Base-by-base conservation (phyloP, 1,284 basidiomycete genomes). In the Ceratobasidium theobromae region DNA sequence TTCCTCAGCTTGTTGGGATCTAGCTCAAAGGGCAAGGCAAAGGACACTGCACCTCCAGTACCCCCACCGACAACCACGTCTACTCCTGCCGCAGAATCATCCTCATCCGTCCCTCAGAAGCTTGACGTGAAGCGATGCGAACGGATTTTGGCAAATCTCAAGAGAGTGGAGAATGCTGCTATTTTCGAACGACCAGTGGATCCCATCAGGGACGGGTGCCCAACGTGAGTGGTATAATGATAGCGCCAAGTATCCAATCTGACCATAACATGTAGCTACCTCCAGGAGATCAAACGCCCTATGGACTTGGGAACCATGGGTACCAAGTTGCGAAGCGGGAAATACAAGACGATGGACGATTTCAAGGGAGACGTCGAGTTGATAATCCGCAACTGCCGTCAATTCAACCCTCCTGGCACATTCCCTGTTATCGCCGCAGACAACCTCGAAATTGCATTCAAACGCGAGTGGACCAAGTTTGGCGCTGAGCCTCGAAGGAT, bases 251-350 rank as follows among this genome's bases (percentile, higher is more conserved):
- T 38, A 27, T 23, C 4, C 21, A 1, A n/a, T 70, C 30, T 57
- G 12, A 48, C 66, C 65, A 57, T 23, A 69, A 52, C 41, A 33
- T 70, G 27, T 71, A 95, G 93, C 16, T 99, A 99, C 75, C 86
- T 91, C 67, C 86, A 97, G 9, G 97, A 98, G 78, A 98, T 99
- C 74, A 80, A 85, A 70, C 78, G 89, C 69, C 97, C 97, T 4
- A 99, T 98, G 94, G 95, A 99, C 77, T 87, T 98, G 65, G 86
- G 86, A 9, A 97, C 95, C 9, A 92, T 98, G 74, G 76, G 77
- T 35, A 80, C 79, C 53, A 95, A 93, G 73, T 78, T 97, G 58
- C 81, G 82, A 41, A 76, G 81, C 64, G 83, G 82, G 53, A 80
- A 82, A 72, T 98, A 97, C 76, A 72, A 78, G 18, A 87, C 83